phyloP scores from a whole-genome alignment of 2,329 filamentous ascomycete species.

The Epichloe amarillans region DNA sequence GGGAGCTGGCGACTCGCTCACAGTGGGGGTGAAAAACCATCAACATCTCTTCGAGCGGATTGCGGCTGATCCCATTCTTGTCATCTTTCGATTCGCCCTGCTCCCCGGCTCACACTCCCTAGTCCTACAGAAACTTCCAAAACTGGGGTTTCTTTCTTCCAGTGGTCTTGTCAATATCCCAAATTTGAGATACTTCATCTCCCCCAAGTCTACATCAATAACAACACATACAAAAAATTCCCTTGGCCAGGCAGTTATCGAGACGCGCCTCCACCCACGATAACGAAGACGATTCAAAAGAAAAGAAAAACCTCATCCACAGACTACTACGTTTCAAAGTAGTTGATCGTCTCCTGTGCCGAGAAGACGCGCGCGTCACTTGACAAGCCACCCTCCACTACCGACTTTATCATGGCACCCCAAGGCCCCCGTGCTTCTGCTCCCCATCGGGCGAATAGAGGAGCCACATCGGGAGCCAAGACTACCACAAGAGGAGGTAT shows the following conservation, averaged over 20 bases:
- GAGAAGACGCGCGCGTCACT: conserved; percentile 1
- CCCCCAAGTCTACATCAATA: not conserved
- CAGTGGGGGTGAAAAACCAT: not conserved
- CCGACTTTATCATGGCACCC: conserved; percentile 18
- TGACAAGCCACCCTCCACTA: not conserved
- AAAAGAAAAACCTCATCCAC: not conserved
- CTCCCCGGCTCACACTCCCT: not conserved
- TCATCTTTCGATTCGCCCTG: not conserved
- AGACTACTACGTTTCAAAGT: not conserved
- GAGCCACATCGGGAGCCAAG: conserved; percentile 16
- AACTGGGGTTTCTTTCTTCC: not conserved
- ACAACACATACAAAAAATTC: not conserved
- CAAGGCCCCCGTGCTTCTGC: conserved; percentile 17
- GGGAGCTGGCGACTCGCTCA: not conserved
- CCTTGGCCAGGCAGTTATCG: conserved; percentile 5
- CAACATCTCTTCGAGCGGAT: not conserved
- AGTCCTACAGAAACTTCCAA: not conserved
- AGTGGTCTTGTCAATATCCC: not conserved
- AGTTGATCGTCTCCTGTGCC: conserved; percentile 1
- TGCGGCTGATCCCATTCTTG: not conserved
- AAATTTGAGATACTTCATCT: not conserved
- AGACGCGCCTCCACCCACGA: conserved; percentile 5
- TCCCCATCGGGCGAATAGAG: conserved; percentile 19
- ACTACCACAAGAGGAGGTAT: conserved; percentile 33
- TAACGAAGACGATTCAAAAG: conserved; percentile 1